Evolutionary conservation across 129 eudicot species (phyloP).

Genomic region (Rutidosis leptorrhynchoides): DNA sequence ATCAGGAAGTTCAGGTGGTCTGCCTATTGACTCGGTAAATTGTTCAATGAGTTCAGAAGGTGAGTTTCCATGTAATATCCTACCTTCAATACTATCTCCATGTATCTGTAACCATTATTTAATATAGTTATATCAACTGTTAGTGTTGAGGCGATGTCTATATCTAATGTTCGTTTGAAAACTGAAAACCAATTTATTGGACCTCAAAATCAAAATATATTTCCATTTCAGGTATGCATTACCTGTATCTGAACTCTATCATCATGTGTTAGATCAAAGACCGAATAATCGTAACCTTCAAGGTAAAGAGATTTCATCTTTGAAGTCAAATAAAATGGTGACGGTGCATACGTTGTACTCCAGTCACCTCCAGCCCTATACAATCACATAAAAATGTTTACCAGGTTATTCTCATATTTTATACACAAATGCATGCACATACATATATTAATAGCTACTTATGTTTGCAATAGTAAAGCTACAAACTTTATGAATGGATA

Average conservation of each 20-base stretch:
- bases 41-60: constrained; percentile 80
- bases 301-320: constrained; percentile 95
- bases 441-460: not conserved
- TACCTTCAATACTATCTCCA: constrained; percentile 79
- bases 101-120: constrained; percentile 48
- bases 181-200: not conserved
- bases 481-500: not conserved
- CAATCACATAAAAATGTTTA: constrained; percentile 7
- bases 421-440: not conserved
- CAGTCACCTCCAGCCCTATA: constrained; percentile 94
- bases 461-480: not conserved
- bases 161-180: constrained; percentile 7
- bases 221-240: not conserved
- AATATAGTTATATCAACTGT: not conserved
- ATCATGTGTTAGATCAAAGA: constrained; percentile 79
- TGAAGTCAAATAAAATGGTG: constrained; percentile 94
- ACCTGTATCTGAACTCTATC: constrained; percentile 98
- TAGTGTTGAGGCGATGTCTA: not conserved
- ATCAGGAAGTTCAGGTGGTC: constrained; percentile 86
- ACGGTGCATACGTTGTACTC: constrained; percentile 99
- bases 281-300: constrained; percentile 83
- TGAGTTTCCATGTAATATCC: constrained; percentile 79
- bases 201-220: constrained; percentile 1
- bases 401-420: not conserved
- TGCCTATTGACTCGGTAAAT: constrained; percentile 84